phyloP scores from a whole-genome alignment of 495 filamentous ascomycete species.

The Glarea lozoyensis region DNA sequence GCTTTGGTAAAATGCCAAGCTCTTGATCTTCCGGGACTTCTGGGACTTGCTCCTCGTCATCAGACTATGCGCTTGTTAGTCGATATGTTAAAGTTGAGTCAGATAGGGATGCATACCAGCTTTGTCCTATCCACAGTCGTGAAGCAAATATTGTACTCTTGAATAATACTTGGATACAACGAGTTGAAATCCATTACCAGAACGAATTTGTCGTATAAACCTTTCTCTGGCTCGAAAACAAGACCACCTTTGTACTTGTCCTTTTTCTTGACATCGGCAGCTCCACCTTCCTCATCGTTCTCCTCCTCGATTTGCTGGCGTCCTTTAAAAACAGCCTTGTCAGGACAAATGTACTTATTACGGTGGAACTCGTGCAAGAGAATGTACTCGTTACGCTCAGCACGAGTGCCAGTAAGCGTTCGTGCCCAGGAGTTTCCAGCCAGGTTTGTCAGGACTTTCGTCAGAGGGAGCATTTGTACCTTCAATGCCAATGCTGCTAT shows the following conservation, averaged over 20 bases:
- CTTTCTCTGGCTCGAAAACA: constrained; percentile 96
- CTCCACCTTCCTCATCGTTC: constrained; percentile 65
- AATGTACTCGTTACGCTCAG: constrained; percentile 99
- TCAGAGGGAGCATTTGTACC: constrained; percentile 85
- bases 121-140: constrained; percentile 79
- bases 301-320: constrained; percentile 59
- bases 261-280: constrained; percentile 76
- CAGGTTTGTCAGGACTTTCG: constrained; percentile 91
- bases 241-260: constrained; percentile 98
- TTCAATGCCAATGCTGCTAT: constrained; percentile 81
- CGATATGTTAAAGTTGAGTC: neutral
- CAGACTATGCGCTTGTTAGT: constrained; percentile 38
- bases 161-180: constrained; percentile 96
- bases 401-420: constrained; percentile 88
- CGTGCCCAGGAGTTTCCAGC: constrained; percentile 98
- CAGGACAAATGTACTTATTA: constrained; percentile 96
- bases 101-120: constrained; percentile 34
- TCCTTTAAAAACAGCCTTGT: constrained; percentile 69
- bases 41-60: constrained; percentile 76
- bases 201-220: constrained; percentile 92
- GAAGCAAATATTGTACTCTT: constrained; percentile 99
- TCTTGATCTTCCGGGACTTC: constrained; percentile 55
- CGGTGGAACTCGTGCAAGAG: constrained; percentile 89
- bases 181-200: constrained; percentile 99
- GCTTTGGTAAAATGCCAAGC: constrained; percentile 74